A percentile compares a stretch with the other conserved stretches of the same genome.
Evolutionary conservation across 768 basidiomycete species (phyloP).

Genomic region (Postia placenta): DNA sequence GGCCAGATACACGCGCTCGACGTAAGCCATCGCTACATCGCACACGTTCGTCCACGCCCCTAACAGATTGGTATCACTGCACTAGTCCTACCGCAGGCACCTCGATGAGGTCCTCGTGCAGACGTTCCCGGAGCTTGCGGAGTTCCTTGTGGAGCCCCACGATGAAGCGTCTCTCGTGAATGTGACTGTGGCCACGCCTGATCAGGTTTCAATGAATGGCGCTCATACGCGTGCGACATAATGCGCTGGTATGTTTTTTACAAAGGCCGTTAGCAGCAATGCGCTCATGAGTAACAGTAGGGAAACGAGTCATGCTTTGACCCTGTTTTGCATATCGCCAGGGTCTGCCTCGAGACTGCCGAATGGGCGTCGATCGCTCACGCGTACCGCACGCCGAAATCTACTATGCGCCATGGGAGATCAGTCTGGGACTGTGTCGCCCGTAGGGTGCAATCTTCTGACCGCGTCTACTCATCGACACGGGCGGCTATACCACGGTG

Average conservation of each 20-base stretch:
- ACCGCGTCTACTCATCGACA: too few relatives aligned
- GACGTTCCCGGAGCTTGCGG: slow-evolving; percentile 62
- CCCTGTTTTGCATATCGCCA: too few relatives aligned
- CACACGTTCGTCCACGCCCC: not conserved
- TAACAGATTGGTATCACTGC: not conserved
- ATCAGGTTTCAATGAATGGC: slow-evolving; percentile 3
- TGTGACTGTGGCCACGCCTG: not conserved
- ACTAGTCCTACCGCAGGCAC: slow-evolving; percentile 65
- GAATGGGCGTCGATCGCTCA: too few relatives aligned
- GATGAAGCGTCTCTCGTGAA: not conserved
- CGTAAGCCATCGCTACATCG: slow-evolving; percentile 36
- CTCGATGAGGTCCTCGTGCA: slow-evolving; percentile 67
- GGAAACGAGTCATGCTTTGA: too few relatives aligned
- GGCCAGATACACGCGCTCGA: slow-evolving; percentile 78
- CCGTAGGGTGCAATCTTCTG: too few relatives aligned
- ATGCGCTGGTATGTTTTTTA: not conserved
- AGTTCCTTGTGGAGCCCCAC: slow-evolving; percentile 12
- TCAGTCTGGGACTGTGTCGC: too few relatives aligned
- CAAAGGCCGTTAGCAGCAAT: too few relatives aligned
- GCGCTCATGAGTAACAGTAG: too few relatives aligned
- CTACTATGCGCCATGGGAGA: too few relatives aligned
- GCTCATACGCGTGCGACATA: not conserved
- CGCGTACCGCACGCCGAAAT: too few relatives aligned
- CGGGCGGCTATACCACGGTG: too few relatives aligned
- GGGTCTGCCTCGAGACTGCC: too few relatives aligned